Conservation (phyloP, 2,329 filamentous ascomycete species). For the Tricladium varicosporioides region DNA sequence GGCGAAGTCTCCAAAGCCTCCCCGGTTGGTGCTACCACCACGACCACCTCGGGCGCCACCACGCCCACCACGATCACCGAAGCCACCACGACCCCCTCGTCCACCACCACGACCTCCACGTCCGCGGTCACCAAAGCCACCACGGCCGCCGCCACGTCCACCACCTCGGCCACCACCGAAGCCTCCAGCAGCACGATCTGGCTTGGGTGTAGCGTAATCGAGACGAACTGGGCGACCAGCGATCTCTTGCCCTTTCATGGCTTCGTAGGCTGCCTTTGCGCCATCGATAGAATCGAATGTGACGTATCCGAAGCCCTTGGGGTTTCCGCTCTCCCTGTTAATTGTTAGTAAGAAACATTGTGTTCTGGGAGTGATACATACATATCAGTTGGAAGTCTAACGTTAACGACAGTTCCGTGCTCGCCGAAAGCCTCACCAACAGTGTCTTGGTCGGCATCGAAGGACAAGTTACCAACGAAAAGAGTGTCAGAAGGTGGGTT, state of each 20-base stretch:
- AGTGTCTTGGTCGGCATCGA: conserved; percentile 63
- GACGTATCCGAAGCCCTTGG: conserved; percentile 74
- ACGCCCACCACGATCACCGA: conserved; percentile 39
- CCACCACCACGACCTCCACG: conserved; percentile 46
- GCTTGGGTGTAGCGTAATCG: conserved; percentile 63
- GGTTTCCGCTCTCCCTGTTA: conserved; percentile 56
- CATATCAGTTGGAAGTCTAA: conserved; percentile 68
- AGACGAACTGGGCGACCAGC: conserved; percentile 64
- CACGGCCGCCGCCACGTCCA: conserved; percentile 33
- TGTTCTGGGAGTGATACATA: conserved; percentile 27
- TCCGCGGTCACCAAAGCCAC: conserved; percentile 36
- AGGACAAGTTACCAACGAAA: conserved; percentile 71
- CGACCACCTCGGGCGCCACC: conserved; percentile 40
- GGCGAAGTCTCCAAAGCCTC: conserved; percentile 58
- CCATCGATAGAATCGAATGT: conserved; percentile 67
- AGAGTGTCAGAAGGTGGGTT: conserved; percentile 66
- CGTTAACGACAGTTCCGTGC: conserved; percentile 60
- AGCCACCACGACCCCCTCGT: conserved; percentile 29
- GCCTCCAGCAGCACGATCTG: conserved; percentile 43
- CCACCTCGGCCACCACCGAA: conserved; percentile 40
- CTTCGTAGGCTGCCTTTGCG: conserved; percentile 60
- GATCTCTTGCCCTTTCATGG: conserved; percentile 61
- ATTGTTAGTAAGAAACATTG: conserved; percentile 27
- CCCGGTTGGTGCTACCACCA: conserved; percentile 44
- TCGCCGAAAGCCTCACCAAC: conserved; percentile 62